Percentiles rank a stretch among this genome's conserved stretches.
Evolutionary conservation across 2,329 filamentous ascomycete species (phyloP).

Genomic region (Penicillium sp.): DNA sequence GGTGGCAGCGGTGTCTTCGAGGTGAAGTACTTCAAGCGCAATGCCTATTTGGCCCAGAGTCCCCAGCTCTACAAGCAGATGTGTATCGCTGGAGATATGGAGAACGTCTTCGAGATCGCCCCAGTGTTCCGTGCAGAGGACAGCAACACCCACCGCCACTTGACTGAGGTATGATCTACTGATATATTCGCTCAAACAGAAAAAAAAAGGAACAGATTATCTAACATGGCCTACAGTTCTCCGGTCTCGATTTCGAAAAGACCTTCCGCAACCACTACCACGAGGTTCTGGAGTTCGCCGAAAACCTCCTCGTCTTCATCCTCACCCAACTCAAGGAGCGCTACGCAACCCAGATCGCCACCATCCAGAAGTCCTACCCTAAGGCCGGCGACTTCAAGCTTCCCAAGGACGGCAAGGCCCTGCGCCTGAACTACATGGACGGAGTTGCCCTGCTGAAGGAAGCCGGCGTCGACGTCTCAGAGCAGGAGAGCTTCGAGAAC

Average conservation of each 20-base stretch:
- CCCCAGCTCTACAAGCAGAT: slow-evolving; percentile 62
- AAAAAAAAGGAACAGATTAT: background rate
- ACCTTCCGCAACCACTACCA: slow-evolving; percentile 45
- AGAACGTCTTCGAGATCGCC: slow-evolving; percentile 56
- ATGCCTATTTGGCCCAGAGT: slow-evolving; percentile 60
- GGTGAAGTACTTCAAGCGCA: slow-evolving; percentile 77
- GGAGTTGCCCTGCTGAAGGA: slow-evolving; percentile 42
- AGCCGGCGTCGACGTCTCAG: slow-evolving; percentile 43
- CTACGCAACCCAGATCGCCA: slow-evolving; percentile 39
- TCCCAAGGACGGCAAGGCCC: slow-evolving; percentile 42
- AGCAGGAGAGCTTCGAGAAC: slow-evolving; percentile 42
- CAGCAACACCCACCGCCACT: slow-evolving; percentile 57
- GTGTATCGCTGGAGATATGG: slow-evolving; percentile 56
- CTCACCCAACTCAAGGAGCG: slow-evolving; percentile 39
- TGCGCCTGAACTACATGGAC: slow-evolving; percentile 44
- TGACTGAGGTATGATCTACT: slow-evolving; percentile 47
- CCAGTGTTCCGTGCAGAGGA: slow-evolving; percentile 61
- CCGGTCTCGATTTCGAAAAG: slow-evolving; percentile 47
- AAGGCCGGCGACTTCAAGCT: slow-evolving; percentile 45
- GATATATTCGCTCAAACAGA: no score
- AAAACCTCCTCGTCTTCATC: slow-evolving; percentile 44
- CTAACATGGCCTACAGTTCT: slow-evolving; percentile 34
- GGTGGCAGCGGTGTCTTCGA: slow-evolving; percentile 87
- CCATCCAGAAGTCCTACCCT: slow-evolving; percentile 43
- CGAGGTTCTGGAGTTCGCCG: slow-evolving; percentile 44